Conservation (phyloP, 2,329 filamentous ascomycete genomes). For the Stachybotrys chlorohalonatus region DNA sequence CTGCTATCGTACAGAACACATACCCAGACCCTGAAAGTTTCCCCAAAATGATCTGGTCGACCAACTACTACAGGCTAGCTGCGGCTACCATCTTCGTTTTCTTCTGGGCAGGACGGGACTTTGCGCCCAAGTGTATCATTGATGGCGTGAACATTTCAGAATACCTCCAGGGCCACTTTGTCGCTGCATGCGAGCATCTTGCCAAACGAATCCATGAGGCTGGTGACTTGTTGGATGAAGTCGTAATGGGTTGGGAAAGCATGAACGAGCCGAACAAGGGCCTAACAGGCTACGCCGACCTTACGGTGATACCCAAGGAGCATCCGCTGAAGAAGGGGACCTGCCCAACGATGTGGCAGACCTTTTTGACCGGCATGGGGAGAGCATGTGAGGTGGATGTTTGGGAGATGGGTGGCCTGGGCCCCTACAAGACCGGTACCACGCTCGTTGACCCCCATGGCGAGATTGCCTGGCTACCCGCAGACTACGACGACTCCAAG, state of each 20-base stretch:
- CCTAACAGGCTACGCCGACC: conserved; percentile 72
- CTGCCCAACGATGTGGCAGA: conserved; percentile 88
- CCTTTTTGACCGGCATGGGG: conserved; percentile 84
- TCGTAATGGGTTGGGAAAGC: conserved; percentile 92
- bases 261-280: conserved; percentile 93
- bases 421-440: conserved; percentile 81
- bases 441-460: conserved; percentile 82
- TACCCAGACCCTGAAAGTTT: conserved; percentile 77
- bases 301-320: conserved; percentile 73
- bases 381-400: conserved; percentile 81
- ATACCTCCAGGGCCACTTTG: conserved; percentile 80
- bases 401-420: conserved; percentile 90
- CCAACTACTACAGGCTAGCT: conserved; percentile 84
- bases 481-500: conserved; percentile 72
- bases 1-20: conserved; percentile 90
- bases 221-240: conserved; percentile 75
- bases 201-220: conserved; percentile 82
- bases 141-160: conserved; percentile 95
- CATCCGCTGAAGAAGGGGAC: conserved; percentile 91
- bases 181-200: conserved; percentile 70
- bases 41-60: conserved; percentile 99
- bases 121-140: conserved; percentile 92
- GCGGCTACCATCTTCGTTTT: conserved; percentile 88
- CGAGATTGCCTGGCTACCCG: conserved; percentile 72
- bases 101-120: conserved; percentile 85